A percentile compares a stretch with the other conserved stretches of the same genome.
Conservation (phyloP, 139 green algal genomes). For the Spirogloea muscicola region DNA sequence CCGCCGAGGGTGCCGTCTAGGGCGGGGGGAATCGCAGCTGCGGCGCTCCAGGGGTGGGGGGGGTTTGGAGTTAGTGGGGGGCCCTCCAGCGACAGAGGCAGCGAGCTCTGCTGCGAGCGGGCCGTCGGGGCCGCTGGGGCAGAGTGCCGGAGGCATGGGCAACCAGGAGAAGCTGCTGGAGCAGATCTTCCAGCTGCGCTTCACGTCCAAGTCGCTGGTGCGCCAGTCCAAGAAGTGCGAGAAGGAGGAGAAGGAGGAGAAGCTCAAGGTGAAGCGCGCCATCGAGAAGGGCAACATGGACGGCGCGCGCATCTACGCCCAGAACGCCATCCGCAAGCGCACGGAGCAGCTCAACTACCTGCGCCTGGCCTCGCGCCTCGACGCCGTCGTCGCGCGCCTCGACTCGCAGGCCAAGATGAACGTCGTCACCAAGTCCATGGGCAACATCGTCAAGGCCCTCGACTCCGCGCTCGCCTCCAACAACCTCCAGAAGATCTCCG, state of each 20-base stretch:
- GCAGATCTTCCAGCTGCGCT: constrained; percentile 97
- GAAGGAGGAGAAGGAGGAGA: constrained; percentile 91
- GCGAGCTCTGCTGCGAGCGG: no score
- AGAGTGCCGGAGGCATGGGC: no score
- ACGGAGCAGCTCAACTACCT: constrained; percentile 95
- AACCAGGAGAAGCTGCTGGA: constrained; percentile 49
- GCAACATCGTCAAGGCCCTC: constrained; percentile 86
- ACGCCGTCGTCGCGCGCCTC: constrained; percentile 84
- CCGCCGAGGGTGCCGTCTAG: no score
- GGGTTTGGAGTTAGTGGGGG: no score
- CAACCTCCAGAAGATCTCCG: constrained; percentile 82
- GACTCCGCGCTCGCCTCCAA: constrained; percentile 75
- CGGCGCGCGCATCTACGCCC: constrained; percentile 78
- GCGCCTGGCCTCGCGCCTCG: constrained; percentile 77
- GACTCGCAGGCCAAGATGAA: constrained; percentile 86
- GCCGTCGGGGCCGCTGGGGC: no score
- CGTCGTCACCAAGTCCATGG: constrained; percentile 87
- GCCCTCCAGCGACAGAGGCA: no score
- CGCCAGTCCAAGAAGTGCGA: constrained; percentile 80
- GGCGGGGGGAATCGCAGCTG: no score
- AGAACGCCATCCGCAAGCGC: constrained; percentile 90
- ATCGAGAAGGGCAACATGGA: constrained; percentile 98
- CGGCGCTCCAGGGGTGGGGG: no score
- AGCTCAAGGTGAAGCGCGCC: constrained; percentile 91
- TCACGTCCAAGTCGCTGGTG: constrained; percentile 87